Evolutionary conservation across 108 stramenopile genomes (phyloP).

Genomic region (Nitzschia palea): DNA sequence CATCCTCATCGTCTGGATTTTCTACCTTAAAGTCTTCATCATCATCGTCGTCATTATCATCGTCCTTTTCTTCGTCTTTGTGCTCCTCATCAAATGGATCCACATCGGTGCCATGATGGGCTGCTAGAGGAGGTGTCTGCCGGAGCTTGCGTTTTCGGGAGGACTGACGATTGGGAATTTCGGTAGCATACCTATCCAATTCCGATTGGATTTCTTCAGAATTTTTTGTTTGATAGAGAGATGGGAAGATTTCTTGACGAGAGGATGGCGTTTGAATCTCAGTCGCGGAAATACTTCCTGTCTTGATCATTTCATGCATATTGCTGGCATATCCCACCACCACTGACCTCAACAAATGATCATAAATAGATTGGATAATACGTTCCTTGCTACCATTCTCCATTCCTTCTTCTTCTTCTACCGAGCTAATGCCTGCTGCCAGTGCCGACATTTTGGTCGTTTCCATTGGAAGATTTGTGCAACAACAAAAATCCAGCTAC

Average conservation of each 20-base stretch:
- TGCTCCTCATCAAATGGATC: not conserved
- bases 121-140: not conserved
- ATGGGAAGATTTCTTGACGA: constrained; percentile 8
- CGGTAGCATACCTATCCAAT: constrained; percentile 28
- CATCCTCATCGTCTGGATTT: constrained; percentile 10
- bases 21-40: constrained; percentile 18
- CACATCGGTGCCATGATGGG: constrained; percentile 4
- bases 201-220: constrained; percentile 25
- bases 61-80: constrained; percentile 6
- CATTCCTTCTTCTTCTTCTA: too few species aligned
- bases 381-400: constrained; percentile 16
- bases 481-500: too few species aligned
- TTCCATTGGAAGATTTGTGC: too few species aligned
- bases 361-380: constrained; percentile 31
- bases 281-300: constrained; percentile 23
- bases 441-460: too few species aligned
- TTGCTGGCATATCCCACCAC: constrained; percentile 22
- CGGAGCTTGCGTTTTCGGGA: constrained; percentile 3
- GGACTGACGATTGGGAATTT: constrained; percentile 8
- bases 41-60: constrained; percentile 25
- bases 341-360: constrained; percentile 25
- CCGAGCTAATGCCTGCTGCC: too few species aligned
- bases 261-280: constrained; percentile 10
- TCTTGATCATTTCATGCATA: constrained; percentile 42
- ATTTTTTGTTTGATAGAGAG: constrained; percentile 8